Conservation (phyloP, 202 grass and related monocot species). For the Zoysia matrella region DNA sequence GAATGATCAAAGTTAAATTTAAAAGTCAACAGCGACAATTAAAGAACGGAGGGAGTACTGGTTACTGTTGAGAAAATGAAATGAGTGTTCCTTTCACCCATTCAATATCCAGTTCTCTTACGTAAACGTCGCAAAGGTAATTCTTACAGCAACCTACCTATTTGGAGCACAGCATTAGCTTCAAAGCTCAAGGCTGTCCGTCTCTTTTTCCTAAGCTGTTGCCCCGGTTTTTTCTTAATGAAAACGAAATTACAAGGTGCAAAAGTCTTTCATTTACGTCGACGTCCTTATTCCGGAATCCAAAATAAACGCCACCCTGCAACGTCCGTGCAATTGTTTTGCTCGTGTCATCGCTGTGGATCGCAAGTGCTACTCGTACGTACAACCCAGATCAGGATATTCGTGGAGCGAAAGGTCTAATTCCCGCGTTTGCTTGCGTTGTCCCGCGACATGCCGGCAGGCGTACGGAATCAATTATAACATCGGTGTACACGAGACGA, state of each 20-base stretch:
- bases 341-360: background rate
- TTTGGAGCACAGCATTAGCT: background rate
- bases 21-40: no score
- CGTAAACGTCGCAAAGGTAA: background rate
- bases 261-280: background rate
- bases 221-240: background rate
- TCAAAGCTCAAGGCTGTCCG: background rate
- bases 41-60: no score
- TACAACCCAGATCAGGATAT: background rate
- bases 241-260: background rate
- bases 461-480: no score
- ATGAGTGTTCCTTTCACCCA: background rate
- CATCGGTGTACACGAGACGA: no score
- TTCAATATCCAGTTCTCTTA: conserved; percentile 10
- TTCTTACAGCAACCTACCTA: background rate
- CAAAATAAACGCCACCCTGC: background rate
- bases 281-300: background rate
- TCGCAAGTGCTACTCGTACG: background rate
- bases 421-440: background rate
- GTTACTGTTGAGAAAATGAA: conserved; percentile 26
- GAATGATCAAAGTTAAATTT: no score
- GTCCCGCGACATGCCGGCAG: background rate
- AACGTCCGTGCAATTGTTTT: background rate
- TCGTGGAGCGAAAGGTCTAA: background rate
- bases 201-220: background rate